These are phyloP conservation scores for Saccharum officinarum DNA, from an alignment of 176 grass and related monocot genomes.

Conservation along the genomic window DNA sequence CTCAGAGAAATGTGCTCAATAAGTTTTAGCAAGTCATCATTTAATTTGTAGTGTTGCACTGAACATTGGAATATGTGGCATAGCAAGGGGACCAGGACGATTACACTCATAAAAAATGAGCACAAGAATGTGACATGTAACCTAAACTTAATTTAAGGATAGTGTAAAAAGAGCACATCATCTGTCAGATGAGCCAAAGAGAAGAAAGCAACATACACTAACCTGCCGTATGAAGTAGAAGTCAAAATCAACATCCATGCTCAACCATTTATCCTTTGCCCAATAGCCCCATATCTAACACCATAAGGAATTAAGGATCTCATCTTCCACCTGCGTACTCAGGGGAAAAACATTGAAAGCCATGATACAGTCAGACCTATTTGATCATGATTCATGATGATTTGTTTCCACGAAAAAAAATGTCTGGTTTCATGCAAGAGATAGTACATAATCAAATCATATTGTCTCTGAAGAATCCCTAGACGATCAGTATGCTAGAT, in stretches of 20 bases:
- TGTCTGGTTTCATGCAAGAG: background rate
- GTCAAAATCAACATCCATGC: conserved; percentile 20
- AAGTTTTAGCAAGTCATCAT: conserved; percentile 9
- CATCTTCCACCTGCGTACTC: background rate
- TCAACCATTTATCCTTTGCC: background rate
- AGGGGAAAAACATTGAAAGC: background rate
- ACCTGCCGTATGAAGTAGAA: background rate
- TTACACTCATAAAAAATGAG: background rate
- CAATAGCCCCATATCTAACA: conserved; percentile 11
- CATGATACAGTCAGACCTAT: background rate
- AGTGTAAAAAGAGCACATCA: background rate
- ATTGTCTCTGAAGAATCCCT: background rate
- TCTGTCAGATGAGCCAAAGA: conserved; percentile 9
- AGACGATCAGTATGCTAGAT: conserved; percentile 6
- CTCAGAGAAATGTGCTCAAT: conserved; percentile 4
- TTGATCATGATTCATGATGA: conserved; percentile 8
- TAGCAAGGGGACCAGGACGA: background rate
- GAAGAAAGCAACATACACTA: conserved; percentile 30
- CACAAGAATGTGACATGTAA: conserved; percentile 22
- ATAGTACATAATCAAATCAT: background rate
- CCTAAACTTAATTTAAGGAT: background rate
- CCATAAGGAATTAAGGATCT: background rate
- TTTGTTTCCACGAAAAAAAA: background rate
- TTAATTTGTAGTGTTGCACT: background rate
- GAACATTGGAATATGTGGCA: background rate